Conservation (phyloP, 2,329 filamentous ascomycete genomes). For the Colletotrichum magnum region DNA sequence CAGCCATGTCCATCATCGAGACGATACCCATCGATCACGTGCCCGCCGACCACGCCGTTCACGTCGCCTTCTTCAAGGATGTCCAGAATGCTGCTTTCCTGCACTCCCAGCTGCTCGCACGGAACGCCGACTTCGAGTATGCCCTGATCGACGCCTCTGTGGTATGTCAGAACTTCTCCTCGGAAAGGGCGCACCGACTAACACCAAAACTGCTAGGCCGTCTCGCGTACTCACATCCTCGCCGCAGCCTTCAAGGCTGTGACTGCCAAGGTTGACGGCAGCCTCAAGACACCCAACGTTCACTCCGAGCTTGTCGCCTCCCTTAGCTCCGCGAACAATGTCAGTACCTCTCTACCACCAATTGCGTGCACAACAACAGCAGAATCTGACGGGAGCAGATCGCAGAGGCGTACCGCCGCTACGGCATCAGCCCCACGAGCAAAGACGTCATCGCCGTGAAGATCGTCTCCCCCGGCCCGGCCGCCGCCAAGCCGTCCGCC, state of each 20-base stretch:
- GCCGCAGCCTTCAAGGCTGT: conserved; percentile 85
- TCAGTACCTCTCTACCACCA: conserved; percentile 51
- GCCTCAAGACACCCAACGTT: conserved; percentile 84
- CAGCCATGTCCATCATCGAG: conserved; percentile 62
- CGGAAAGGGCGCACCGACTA: neutral
- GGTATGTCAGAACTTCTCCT: conserved; percentile 62
- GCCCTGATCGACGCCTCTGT: conserved; percentile 90
- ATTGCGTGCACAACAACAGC: neutral
- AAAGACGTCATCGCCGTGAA: conserved; percentile 86
- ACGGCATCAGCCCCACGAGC: conserved; percentile 82
- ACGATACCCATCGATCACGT: conserved; percentile 82
- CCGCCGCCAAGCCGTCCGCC: conserved; percentile 58
- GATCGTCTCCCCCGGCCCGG: conserved; percentile 68
- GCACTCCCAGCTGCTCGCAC: conserved; percentile 85
- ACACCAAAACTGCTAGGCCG: conserved; percentile 63
- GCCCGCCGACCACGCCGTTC: conserved; percentile 75
- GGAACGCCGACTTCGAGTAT: conserved; percentile 91
- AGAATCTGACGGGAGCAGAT: conserved; percentile 70
- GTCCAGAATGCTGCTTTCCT: conserved; percentile 85
- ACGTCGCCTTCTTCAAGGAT: conserved; percentile 81
- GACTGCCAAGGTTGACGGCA: conserved; percentile 71
- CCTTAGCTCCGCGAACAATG: conserved; percentile 87
- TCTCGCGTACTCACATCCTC: conserved; percentile 80
- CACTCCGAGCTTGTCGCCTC: conserved; percentile 90
- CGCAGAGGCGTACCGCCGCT: conserved; percentile 89